A percentile compares a stretch with the other conserved stretches of the same genome.
Conservation (phyloP, 352 stramenopile genomes). For the Blastocystis sp. region DNA sequence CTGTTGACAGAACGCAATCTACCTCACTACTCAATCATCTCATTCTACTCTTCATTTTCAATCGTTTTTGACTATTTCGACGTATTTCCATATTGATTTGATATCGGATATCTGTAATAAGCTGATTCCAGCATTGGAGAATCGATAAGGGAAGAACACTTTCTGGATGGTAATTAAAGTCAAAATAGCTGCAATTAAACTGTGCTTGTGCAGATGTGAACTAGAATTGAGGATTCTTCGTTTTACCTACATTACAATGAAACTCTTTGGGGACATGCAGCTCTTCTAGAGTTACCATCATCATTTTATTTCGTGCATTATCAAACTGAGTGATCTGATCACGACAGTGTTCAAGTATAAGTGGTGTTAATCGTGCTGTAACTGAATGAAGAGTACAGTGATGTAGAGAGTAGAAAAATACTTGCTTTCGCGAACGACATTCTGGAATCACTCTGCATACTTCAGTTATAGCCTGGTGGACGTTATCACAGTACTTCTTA, state of each 20-base stretch:
- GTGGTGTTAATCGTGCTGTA: not conserved
- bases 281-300: not conserved
- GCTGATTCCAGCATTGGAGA: conserved; percentile 62
- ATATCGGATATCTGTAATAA: conserved; percentile 53
- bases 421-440: not conserved
- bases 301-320: not conserved
- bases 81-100: conserved; percentile 48
- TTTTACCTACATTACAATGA: not conserved
- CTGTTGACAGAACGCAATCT: conserved; percentile 35
- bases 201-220: conserved; percentile 10
- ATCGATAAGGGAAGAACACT: conserved; percentile 39
- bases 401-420: not conserved
- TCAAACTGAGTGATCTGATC: not conserved
- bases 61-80: not conserved
- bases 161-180: conserved; percentile 62
- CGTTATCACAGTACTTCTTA: not conserved
- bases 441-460: not conserved
- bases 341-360: not conserved
- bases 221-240: not conserved
- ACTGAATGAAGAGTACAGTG: conserved; percentile 4
- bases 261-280: conserved; percentile 20
- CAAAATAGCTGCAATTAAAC: conserved; percentile 58
- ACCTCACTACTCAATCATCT: not conserved
- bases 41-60: not conserved
- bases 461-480: not conserved